A percentile compares a stretch with the other conserved stretches of the same genome.
Evolutionary conservation across 2,329 filamentous ascomycete genomes (phyloP).

Genomic region (Mycosphaerella sp.): DNA sequence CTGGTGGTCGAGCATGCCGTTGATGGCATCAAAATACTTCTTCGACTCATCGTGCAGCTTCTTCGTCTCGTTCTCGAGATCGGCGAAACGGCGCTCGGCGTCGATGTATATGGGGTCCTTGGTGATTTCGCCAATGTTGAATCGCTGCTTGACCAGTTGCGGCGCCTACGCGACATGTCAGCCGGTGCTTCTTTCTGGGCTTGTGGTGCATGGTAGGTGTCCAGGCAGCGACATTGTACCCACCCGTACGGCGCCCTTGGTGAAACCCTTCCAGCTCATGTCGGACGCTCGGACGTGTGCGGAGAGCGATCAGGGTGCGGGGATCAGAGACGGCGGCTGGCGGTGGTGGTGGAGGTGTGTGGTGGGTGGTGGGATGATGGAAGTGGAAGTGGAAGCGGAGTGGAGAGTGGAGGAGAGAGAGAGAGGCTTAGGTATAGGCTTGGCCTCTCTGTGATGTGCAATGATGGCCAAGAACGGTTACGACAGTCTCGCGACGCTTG

Average conservation of each 20-base stretch:
- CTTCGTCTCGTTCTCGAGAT: slow-evolving; percentile 94
- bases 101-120: slow-evolving; percentile 94
- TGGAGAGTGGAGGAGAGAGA: no score
- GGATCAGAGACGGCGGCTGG: background rate
- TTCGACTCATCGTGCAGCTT: slow-evolving; percentile 93
- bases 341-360: background rate
- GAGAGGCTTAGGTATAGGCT: no score
- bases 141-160: slow-evolving; percentile 82
- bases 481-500: background rate
- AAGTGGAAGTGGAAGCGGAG: background rate
- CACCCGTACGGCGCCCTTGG: slow-evolving; percentile 82
- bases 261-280: slow-evolving; percentile 98
- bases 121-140: slow-evolving; percentile 92
- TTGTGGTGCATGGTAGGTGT: background rate
- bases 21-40: slow-evolving; percentile 97
- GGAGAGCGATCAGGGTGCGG: background rate
- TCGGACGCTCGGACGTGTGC: slow-evolving; percentile 13
- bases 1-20: slow-evolving; percentile 94
- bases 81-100: slow-evolving; percentile 79
- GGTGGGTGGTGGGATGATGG: background rate
- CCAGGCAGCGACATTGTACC: slow-evolving; percentile 29
- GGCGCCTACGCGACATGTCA: slow-evolving; percentile 55
- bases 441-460: background rate
- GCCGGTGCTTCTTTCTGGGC: slow-evolving; percentile 5
- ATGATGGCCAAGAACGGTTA: slow-evolving; percentile 5